Evolutionary conservation across 2,329 filamentous ascomycete genomes (phyloP), one percentile per base, ranked within the genome.

Genomic region (Diaporthe citrichinensis): DNA sequence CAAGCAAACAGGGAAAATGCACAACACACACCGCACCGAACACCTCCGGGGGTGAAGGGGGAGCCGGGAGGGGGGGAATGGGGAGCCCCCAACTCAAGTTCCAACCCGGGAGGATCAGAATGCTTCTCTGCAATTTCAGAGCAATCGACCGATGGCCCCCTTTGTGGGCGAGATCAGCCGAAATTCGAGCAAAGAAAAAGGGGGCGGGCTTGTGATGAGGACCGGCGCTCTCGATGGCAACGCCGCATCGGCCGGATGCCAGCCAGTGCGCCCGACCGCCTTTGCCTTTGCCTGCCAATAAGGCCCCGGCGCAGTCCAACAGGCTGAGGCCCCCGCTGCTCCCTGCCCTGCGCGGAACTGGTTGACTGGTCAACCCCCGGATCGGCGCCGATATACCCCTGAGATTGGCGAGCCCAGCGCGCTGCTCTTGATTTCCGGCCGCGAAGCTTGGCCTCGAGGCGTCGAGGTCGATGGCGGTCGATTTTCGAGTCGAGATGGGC

Each of bases 111-210:
- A 10, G 46, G 39, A 25, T 20, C n/a, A 62, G 36, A 28, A 53
- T 53, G 31, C 46, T 39, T 53, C 46, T 68, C 34, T 68, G 65
- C n/a, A 68, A 68, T 68, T 39, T 68, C 65, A 68, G 46, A 68
- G 46, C 46, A 28, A 68, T 41, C 57, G 46, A 36, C 46, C 31
- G 65, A 28, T 28, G 46, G 14, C 65, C 65, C 46, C 46, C 65
- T 68, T 68, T 68, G 65, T 68, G 65, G 65, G 65, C 65, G 65
- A 53, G 46, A 25, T 41, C 65, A 68, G 65, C 65, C 65, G 65
- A 68, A 44, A 68, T 68, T 68, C 65, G 31, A 4, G n/a, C 31
- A 34, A 53, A 20, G 41, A 20, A 53, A 68, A 39, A 68, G 46
- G 65, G 65, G 44, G 65, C 46, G 65, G 65, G 46, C 23, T 68